Conservation (phyloP, 495 filamentous ascomycete genomes). For the Aspergillus bertholletiae region DNA sequence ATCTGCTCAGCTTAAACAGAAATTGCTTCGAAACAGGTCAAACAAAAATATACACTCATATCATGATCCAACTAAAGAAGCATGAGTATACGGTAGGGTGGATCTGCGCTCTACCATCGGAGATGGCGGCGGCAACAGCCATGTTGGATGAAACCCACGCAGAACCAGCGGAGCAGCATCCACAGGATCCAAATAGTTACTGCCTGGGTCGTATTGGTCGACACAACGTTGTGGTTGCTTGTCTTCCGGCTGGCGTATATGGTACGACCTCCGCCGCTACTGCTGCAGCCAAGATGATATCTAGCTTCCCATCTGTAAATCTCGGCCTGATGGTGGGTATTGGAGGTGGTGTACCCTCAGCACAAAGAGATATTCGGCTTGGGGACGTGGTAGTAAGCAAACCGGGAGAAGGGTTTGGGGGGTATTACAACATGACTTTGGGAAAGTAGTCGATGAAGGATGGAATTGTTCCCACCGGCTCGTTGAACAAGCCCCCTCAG, state of each 20-base stretch:
- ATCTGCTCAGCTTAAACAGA: no score
- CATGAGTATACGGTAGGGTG: constrained; percentile 34
- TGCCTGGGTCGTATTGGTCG: constrained; percentile 24
- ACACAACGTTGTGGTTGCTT: constrained; percentile 35
- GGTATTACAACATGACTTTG: constrained; percentile 35
- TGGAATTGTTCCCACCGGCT: constrained; percentile 30
- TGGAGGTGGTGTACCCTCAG: constrained; percentile 29
- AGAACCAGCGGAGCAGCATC: constrained; percentile 8
- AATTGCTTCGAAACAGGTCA: no score
- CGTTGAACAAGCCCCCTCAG: constrained; percentile 29
- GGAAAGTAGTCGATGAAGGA: constrained; percentile 27
- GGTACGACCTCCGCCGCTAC: constrained; percentile 27
- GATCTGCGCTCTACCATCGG: constrained; percentile 32
- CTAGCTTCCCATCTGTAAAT: constrained; percentile 19
- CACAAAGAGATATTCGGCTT: constrained; percentile 24
- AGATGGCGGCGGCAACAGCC: constrained; percentile 24
- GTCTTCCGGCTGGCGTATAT: constrained; percentile 23
- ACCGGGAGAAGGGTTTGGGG: constrained; percentile 12
- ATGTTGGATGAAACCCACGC: constrained; percentile 29
- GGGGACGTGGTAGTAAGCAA: constrained; percentile 36
- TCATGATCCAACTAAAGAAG: no score
- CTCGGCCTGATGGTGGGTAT: constrained; percentile 34
- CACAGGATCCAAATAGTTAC: constrained; percentile 31
- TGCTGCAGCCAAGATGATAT: constrained; percentile 19
- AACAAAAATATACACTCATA: no score